A percentile compares a stretch with the other conserved stretches of the same genome.
Evolutionary conservation across 2,329 filamentous ascomycete species (phyloP).

Genomic region (Cladophialophora immunda): DNA sequence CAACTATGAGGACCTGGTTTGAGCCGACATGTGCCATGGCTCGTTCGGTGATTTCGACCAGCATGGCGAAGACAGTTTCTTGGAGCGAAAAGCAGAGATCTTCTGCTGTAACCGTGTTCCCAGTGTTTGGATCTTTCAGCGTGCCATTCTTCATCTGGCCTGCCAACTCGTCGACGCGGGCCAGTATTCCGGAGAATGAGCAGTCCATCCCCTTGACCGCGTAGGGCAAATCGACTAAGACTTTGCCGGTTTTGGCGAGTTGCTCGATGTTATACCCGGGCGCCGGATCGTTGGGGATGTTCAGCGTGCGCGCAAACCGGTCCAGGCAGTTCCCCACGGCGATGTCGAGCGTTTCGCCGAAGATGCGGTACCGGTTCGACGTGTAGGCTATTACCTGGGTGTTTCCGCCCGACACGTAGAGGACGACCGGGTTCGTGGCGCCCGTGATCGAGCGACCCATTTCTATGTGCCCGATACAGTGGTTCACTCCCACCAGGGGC

Average conservation of each 20-base stretch:
- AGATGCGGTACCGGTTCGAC: conserved; percentile 93
- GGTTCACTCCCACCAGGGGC: conserved; percentile 93
- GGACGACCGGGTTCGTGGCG: conserved; percentile 87
- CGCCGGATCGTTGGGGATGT: conserved; percentile 93
- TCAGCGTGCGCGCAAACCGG: conserved; percentile 88
- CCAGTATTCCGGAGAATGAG: conserved; percentile 91
- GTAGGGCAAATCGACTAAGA: conserved; percentile 86
- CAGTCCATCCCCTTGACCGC: conserved; percentile 99
- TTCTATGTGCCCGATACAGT: conserved; percentile 98
- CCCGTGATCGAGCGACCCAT: conserved; percentile 96
- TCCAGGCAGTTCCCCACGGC: conserved; percentile 98
- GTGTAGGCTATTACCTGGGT: conserved; percentile 98
- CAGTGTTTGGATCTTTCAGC: conserved; percentile 59
- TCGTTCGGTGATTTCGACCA: conserved; percentile 97
- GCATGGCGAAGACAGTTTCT: conserved; percentile 95
- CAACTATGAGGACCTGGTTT: conserved; percentile 89
- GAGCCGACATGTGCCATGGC: conserved; percentile 98
- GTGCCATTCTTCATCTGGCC: conserved; percentile 64
- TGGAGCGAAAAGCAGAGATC: conserved; percentile 95
- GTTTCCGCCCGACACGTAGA: conserved; percentile 96
- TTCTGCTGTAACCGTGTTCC: conserved; percentile 71
- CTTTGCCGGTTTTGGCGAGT: conserved; percentile 75
- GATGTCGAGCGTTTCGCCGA: conserved; percentile 96
- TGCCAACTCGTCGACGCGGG: conserved; percentile 81
- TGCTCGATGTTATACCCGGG: conserved; percentile 99